phyloP scores from a whole-genome alignment of 2,329 filamentous ascomycete genomes.

The Exophiala viscosa region DNA sequence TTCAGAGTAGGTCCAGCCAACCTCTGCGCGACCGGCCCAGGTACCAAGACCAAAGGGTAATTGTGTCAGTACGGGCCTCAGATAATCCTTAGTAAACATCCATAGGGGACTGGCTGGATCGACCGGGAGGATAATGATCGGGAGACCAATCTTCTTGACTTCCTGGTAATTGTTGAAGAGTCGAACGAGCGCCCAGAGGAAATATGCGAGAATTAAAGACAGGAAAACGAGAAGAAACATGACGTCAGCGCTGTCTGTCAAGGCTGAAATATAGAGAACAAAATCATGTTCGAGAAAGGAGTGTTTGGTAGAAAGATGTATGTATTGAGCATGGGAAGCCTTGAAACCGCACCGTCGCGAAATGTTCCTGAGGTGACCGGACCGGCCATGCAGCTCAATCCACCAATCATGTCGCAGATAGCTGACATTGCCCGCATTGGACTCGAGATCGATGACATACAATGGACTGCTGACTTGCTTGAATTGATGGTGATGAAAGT shows the following conservation, averaged over 20 bases:
- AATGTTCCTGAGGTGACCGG: too few species aligned
- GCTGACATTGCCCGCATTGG: neutral
- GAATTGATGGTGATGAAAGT: too few species aligned
- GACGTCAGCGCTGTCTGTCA: neutral
- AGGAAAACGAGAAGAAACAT: slow-evolving; percentile 8
- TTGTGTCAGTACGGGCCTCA: slow-evolving; percentile 7
- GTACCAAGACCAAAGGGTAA: slow-evolving; percentile 21
- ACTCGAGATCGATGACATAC: too few species aligned
- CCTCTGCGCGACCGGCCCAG: slow-evolving; percentile 13
- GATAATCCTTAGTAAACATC: slow-evolving; percentile 9
- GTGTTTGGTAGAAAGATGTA: neutral
- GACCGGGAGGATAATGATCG: slow-evolving; percentile 21
- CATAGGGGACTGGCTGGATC: slow-evolving; percentile 16
- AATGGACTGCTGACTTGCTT: too few species aligned
- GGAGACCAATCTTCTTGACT: slow-evolving; percentile 21
- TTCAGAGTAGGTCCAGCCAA: slow-evolving; percentile 18
- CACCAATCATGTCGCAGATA: neutral
- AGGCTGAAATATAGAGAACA: neutral
- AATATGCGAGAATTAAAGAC: slow-evolving; percentile 12
- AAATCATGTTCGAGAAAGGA: neutral
- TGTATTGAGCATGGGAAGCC: too few species aligned
- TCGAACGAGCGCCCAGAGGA: slow-evolving; percentile 11
- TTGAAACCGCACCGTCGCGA: too few species aligned
- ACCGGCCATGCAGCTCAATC: neutral
- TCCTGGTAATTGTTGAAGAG: slow-evolving; percentile 21